Evolutionary conservation across 306 rosid species (phyloP).

Genomic region (Gleditsia sinensis): DNA sequence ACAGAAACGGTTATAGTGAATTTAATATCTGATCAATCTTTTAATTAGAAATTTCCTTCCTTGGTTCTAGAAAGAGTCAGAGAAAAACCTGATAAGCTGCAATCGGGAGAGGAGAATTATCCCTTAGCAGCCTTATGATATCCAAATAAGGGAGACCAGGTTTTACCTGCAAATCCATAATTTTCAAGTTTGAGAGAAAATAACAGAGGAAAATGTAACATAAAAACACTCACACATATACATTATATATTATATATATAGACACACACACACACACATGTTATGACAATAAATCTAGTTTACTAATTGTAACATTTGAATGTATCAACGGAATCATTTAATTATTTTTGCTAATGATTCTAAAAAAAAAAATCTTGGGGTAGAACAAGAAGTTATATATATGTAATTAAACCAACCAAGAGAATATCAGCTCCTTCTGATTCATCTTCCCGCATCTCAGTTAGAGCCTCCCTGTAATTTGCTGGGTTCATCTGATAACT

Average conservation of each 20-base stretch:
- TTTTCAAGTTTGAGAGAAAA: conserved; percentile 23
- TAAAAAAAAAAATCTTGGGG: too few relatives aligned
- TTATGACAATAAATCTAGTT: too few relatives aligned
- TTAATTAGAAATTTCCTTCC: conserved; percentile 3
- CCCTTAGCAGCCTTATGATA: conserved; percentile 81
- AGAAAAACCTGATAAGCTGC: conserved; percentile 93
- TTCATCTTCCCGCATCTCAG: conserved; percentile 83
- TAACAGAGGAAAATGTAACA: neutral
- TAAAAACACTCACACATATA: too few relatives aligned
- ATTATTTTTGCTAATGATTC: too few relatives aligned
- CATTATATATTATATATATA: too few relatives aligned
- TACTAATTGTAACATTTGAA: too few relatives aligned
- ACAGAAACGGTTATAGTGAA: neutral
- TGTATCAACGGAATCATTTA: too few relatives aligned
- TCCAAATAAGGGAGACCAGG: conserved; percentile 97
- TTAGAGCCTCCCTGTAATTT: conserved; percentile 86
- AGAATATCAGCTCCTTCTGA: conserved; percentile 98
- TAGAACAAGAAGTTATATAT: too few relatives aligned
- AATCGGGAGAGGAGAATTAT: conserved; percentile 81
- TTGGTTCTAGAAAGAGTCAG: conserved; percentile 15
- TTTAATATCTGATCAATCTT: conserved; percentile 21
- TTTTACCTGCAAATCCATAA: conserved; percentile 68
- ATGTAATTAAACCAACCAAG: conserved; percentile 62
- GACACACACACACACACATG: too few relatives aligned
- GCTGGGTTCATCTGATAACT: conserved; percentile 99